phyloP scores from a whole-genome alignment of 495 filamentous ascomycete species.

The Filosporella fistucella region DNA sequence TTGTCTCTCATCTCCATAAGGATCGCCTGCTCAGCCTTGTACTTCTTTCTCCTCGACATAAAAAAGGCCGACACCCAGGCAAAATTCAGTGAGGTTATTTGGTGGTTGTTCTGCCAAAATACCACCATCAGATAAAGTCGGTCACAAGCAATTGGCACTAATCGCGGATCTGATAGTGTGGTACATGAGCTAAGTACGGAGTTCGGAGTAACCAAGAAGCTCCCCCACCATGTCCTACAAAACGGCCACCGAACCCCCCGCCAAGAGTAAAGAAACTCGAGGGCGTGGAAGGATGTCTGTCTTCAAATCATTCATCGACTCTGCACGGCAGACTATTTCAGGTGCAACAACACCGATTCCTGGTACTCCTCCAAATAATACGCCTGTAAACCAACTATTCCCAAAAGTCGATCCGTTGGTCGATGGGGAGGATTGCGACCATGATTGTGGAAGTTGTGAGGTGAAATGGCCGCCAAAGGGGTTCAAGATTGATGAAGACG shows the following conservation, averaged over 20 bases:
- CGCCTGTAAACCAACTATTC: conserved; percentile 44
- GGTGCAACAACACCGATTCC: conserved; percentile 16
- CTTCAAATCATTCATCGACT: conserved; percentile 18
- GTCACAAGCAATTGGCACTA: no score
- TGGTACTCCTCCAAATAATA: conserved; percentile 13
- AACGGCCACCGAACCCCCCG: not conserved
- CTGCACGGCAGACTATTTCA: conserved; percentile 16
- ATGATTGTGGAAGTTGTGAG: conserved; percentile 82
- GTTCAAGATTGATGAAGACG: conserved; percentile 70
- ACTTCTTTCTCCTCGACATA: no score
- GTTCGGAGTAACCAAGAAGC: conserved; percentile 2
- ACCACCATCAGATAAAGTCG: no score
- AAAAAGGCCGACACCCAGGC: no score
- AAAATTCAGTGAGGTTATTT: no score
- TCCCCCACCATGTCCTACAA: conserved; percentile 6
- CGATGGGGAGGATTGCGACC: conserved; percentile 88
- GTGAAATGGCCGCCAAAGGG: conserved; percentile 61
- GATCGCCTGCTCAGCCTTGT: no score
- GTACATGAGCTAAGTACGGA: no score
- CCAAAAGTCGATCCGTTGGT: conserved; percentile 58
- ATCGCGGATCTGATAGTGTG: no score
- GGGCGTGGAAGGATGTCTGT: conserved; percentile 17
- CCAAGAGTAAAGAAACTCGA: not conserved
- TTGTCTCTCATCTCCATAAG: no score
- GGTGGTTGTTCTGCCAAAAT: no score